A percentile compares a stretch with the other conserved stretches of the same genome.
These are phyloP conservation scores for Colletotrichum liaoningense DNA, from an alignment of 2,329 filamentous ascomycete genomes.

Conservation along the genomic window DNA sequence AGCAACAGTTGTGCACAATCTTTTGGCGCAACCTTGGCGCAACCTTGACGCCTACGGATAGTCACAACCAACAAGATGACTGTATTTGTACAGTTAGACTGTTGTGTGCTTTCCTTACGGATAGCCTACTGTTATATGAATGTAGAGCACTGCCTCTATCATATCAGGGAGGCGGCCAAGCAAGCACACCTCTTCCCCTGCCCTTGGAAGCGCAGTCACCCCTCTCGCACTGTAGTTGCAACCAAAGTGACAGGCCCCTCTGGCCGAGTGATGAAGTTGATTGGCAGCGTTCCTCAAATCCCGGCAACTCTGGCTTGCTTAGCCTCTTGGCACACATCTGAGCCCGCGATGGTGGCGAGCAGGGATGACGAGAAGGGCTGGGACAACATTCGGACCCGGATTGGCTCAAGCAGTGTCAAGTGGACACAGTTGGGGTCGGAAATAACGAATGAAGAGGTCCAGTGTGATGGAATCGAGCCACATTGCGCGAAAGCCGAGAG, in stretches of 20 bases:
- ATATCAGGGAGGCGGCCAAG: constrained; percentile 2
- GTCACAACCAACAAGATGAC: not conserved
- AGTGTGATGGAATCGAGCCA: constrained; percentile 4
- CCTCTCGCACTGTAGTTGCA: constrained; percentile 24
- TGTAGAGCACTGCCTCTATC: not conserved
- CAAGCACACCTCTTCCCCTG: constrained; percentile 10
- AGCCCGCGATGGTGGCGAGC: constrained; percentile 1
- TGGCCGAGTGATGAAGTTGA: not conserved
- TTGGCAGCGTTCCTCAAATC: constrained; percentile 21
- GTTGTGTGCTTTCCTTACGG: not conserved
- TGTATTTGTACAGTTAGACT: not conserved
- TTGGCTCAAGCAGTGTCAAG: constrained; percentile 1
- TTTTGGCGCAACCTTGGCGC: not conserved
- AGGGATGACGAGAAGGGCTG: constrained; percentile 18
- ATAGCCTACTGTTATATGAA: not conserved
- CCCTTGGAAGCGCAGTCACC: not conserved
- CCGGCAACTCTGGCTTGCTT: constrained; percentile 14
- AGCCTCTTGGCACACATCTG: constrained; percentile 24
- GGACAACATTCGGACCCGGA: constrained; percentile 11
- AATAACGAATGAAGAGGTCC: constrained; percentile 20
- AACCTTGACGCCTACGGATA: not conserved
- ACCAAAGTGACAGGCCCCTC: constrained; percentile 24
- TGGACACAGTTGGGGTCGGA: not conserved
- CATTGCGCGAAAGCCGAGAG: constrained; percentile 20
- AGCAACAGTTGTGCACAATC: constrained; percentile 2